phyloP scores from a whole-genome alignment of 805 yeast species.

The Schwanniomyces occidentalis region DNA sequence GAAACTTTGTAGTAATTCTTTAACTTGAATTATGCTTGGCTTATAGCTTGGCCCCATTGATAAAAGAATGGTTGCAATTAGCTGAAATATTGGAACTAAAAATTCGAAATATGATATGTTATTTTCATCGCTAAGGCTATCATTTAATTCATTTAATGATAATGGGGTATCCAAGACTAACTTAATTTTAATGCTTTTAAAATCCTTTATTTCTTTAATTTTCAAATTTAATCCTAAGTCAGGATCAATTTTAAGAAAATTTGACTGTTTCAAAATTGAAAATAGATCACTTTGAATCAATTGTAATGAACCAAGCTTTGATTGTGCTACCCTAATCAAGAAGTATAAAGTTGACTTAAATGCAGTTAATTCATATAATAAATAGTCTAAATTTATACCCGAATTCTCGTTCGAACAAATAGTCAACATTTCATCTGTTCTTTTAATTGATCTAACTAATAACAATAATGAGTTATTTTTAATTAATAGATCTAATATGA shows the following conservation, averaged over 20 bases:
- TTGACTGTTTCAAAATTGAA: conserved; percentile 55
- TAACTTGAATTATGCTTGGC: conserved; percentile 54
- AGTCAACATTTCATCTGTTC: conserved; percentile 63
- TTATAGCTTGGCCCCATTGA: conserved; percentile 78
- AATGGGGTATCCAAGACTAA: conserved; percentile 56
- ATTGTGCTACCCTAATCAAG: conserved; percentile 72
- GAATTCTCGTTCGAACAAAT: conserved; percentile 26
- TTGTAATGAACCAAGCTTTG: conserved; percentile 74
- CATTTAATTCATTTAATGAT: conserved; percentile 19
- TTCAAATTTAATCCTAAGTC: conserved; percentile 68
- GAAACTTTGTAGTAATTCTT: conserved; percentile 50
- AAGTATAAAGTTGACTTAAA: conserved; percentile 72
- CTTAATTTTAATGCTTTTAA: conserved; percentile 39
- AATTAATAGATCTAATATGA: conserved; percentile 60
- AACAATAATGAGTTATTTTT: conserved; percentile 65
- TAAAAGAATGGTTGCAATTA: conserved; percentile 63
- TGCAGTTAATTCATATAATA: conserved; percentile 74
- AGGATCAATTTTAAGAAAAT: conserved; percentile 67
- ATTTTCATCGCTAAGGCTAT: conserved; percentile 10
- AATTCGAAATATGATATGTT: conserved; percentile 62
- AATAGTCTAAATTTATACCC: conserved; percentile 48
- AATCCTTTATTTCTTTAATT: conserved; percentile 18
- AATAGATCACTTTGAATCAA: conserved; percentile 75
- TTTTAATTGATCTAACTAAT: conserved; percentile 64
- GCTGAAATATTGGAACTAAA: conserved; percentile 71